Evolutionary conservation across 1,284 basidiomycete genomes (phyloP).

Genomic region (Boletus semigastroideus): DNA sequence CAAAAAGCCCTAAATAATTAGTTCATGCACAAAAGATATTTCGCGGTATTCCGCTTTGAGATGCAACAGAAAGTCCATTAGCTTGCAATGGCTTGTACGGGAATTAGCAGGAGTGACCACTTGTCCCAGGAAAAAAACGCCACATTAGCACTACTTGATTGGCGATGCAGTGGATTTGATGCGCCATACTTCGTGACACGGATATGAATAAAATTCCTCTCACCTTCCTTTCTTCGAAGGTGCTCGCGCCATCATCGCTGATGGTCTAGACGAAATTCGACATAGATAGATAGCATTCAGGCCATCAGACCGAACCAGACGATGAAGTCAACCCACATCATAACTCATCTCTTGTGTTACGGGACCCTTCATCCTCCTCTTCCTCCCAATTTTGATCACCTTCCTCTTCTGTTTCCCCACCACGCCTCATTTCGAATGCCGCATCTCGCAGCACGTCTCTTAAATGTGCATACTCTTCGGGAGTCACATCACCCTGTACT

Average conservation of each 20-base stretch:
- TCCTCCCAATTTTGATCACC: conserved; percentile 23
- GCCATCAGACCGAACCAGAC: conserved; percentile 11
- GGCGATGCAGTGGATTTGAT: conserved; percentile 15
- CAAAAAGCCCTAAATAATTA: conserved; percentile 11
- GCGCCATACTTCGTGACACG: conserved; percentile 23
- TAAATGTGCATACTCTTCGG: conserved; percentile 34
- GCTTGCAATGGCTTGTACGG: conserved; percentile 11
- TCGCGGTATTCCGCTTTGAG: conserved; percentile 3
- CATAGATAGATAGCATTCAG: conserved; percentile 16
- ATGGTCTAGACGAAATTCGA: conserved; percentile 8
- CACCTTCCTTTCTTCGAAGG: conserved; percentile 7
- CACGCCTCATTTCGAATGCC: conserved; percentile 36
- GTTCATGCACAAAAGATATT: conserved; percentile 12
- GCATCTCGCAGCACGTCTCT: conserved; percentile 44
- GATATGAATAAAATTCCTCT: conserved; percentile 26
- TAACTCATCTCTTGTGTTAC: conserved; percentile 41
- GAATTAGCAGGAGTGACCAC: conserved; percentile 19
- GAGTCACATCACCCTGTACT: conserved; percentile 27
- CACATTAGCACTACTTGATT: conserved; percentile 9
- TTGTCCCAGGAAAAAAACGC: conserved; percentile 8
- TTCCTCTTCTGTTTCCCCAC: conserved; percentile 25
- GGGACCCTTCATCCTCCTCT: conserved; percentile 21
- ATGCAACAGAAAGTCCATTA: conserved; percentile 10
- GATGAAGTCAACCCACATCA: conserved; percentile 32
- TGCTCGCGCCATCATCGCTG: background rate